Percentiles rank a stretch among this genome's conserved stretches.
These are phyloP conservation scores for Backusella morwellensis DNA, from an alignment of 192 early-diverging fungal species.

Conservation along the genomic window DNA sequence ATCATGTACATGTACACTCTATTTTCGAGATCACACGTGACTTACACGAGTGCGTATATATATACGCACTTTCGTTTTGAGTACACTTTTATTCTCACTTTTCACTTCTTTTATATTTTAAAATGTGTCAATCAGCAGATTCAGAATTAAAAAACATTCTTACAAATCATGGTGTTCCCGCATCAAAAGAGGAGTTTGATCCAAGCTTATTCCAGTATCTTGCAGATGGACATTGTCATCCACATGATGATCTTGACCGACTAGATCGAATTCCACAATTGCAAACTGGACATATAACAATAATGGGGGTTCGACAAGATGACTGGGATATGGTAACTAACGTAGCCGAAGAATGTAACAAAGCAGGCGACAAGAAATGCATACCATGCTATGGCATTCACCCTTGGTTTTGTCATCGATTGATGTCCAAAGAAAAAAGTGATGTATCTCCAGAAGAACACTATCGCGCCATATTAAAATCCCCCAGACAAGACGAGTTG, in stretches of 20 bases:
- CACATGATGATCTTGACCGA: slow-evolving; percentile 27
- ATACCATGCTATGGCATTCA: slow-evolving; percentile 38
- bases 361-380: slow-evolving; percentile 9
- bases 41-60: background rate
- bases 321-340: slow-evolving; percentile 30
- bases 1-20: background rate
- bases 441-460: background rate
- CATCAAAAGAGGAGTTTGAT: background rate
- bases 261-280: slow-evolving; percentile 19
- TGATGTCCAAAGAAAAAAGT: background rate
- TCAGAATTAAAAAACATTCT: background rate
- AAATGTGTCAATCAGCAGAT: slow-evolving; percentile 3
- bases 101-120: background rate
- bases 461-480: slow-evolving; percentile 19
- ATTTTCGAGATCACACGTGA: background rate
- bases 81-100: background rate
- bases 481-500: slow-evolving; percentile 3
- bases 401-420: slow-evolving; percentile 32
- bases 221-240: slow-evolving; percentile 39
- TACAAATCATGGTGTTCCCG: background rate
- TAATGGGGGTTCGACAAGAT: slow-evolving; percentile 38
- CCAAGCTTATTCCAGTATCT: slow-evolving; percentile 5
- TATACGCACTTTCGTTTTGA: background rate
- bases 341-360: slow-evolving; percentile 14
- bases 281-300: slow-evolving; percentile 28